Base-by-base conservation (phyloP, 768 basidiomycete species). In the Lentinula sp. region DNA sequence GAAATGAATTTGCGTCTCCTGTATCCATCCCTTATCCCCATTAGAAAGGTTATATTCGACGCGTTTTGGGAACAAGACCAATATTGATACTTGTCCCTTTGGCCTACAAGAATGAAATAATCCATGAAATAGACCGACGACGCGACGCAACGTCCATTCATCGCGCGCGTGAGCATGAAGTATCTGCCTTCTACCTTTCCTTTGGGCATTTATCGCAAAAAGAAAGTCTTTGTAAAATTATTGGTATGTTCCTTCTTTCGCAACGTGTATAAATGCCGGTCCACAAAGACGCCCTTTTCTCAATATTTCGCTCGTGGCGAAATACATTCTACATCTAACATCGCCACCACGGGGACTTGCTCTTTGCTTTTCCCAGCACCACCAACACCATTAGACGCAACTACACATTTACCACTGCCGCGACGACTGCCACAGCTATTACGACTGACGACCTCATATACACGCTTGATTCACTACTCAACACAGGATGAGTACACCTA, bases 211-310 rank as follows among this genome's bases (percentile, higher is more conserved):
- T 23, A 18, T 43, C 23, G 35, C 37, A 7, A 43, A 56, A 56
- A 59, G 57, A 46, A 46, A n/a, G 13, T 59, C 57, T 59, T 59
- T 59, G 57, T 59, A 35, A 59, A 50, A 32, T 23, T 45, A 32
- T 32, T 37, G n/a, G 57, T 59, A 39, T 45, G 57, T 49, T 31
- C 57, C 49, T 59, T 48, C 56, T 57, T 57, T 59, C n/a, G 37
- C 57, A 59, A 59, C 57, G 57, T 59, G 57, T 43, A 46, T 40
- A 15, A 37, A 48, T 49, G 21, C 46, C 11, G 43, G 43, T 13
- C 43, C 31, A 59, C 57, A 59, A 59, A 59, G 57, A 48, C 43
- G 18, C 45, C 45, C 40, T 50, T 59, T 59, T 45, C 46, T 46
- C 23, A 45, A 49, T 39, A 56, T 43, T 21, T 43, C 42, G n/a